phyloP scores from a whole-genome alignment of 352 stramenopile species.

The Globisporangium takayamanum region DNA sequence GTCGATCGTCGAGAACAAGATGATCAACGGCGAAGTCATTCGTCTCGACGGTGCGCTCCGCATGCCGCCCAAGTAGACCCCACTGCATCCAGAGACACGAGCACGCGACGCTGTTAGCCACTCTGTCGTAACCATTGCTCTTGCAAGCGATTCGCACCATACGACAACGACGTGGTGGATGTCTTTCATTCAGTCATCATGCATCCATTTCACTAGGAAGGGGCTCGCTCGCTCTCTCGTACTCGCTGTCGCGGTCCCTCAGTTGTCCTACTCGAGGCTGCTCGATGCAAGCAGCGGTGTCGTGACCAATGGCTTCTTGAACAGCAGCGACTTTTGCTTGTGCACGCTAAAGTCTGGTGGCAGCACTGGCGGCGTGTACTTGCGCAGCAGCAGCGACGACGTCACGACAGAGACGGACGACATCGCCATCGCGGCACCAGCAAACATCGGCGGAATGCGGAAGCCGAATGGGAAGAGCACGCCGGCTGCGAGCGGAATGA shows the following conservation, averaged over 20 bases:
- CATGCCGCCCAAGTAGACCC: conserved; percentile 88
- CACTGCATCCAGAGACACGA: background rate
- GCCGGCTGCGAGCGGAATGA: conserved; percentile 95
- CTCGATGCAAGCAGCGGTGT: conserved; percentile 71
- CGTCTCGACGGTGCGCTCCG: conserved; percentile 95
- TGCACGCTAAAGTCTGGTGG: conserved; percentile 48
- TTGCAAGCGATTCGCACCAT: too few species aligned
- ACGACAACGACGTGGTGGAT: too few species aligned
- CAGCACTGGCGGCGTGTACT: conserved; percentile 83
- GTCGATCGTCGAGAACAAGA: conserved; percentile 95
- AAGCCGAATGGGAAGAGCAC: conserved; percentile 94
- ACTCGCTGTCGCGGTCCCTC: background rate
- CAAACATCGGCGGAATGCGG: conserved; percentile 94
- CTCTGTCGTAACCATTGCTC: too few species aligned
- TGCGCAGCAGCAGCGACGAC: conserved; percentile 90
- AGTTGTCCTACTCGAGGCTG: conserved; percentile 31
- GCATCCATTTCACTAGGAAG: too few species aligned
- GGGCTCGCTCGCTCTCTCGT: background rate
- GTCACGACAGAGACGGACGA: conserved; percentile 95
- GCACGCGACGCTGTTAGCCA: too few species aligned
- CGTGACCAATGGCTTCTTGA: conserved; percentile 72
- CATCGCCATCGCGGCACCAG: conserved; percentile 94
- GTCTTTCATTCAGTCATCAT: too few species aligned
- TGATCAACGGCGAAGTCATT: conserved; percentile 98
- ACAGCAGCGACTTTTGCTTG: conserved; percentile 73